Conservation (phyloP, 2,329 filamentous ascomycete species). For the Phaeoacremonium minimum region DNA sequence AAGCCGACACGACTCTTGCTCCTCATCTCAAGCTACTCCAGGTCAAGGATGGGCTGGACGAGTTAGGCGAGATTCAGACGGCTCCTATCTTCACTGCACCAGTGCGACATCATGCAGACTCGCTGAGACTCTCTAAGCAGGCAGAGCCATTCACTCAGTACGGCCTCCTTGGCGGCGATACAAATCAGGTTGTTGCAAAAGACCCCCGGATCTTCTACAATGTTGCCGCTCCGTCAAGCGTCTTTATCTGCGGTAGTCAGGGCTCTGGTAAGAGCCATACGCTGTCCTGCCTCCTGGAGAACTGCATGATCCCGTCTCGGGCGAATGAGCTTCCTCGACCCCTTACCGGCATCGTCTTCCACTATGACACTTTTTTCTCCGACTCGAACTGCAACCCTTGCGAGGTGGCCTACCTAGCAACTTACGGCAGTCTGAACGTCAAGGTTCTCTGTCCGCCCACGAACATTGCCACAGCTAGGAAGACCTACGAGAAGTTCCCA, state of each 20-base stretch:
- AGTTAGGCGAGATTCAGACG: conserved; percentile 20
- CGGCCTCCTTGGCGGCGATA: conserved; percentile 20
- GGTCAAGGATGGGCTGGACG: too few species aligned
- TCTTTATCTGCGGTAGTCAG: conserved; percentile 62
- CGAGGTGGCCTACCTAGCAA: conserved; percentile 54
- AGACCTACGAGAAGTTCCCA: conserved; percentile 33
- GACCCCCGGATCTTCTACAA: conserved; percentile 39
- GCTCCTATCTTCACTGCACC: conserved; percentile 24
- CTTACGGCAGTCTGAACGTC: conserved; percentile 36
- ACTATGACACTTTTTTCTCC: conserved; percentile 55
- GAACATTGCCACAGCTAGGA: conserved; percentile 36
- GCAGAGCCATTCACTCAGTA: conserved; percentile 21
- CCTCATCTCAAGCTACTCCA: too few species aligned
- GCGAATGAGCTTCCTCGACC: conserved; percentile 44
- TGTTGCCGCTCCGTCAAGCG: conserved; percentile 46
- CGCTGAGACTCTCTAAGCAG: background rate
- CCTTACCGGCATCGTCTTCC: conserved; percentile 59
- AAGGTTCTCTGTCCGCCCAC: conserved; percentile 51
- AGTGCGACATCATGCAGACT: conserved; percentile 14
- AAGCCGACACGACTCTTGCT: too few species aligned
- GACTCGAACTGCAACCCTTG: conserved; percentile 45
- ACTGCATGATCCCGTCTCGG: conserved; percentile 42
- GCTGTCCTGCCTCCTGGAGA: conserved; percentile 51
- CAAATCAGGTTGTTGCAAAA: conserved; percentile 1
- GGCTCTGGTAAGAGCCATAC: conserved; percentile 63